Evolutionary conservation across 2,329 filamentous ascomycete species (phyloP).

Genomic region (Fusarium coicis): DNA sequence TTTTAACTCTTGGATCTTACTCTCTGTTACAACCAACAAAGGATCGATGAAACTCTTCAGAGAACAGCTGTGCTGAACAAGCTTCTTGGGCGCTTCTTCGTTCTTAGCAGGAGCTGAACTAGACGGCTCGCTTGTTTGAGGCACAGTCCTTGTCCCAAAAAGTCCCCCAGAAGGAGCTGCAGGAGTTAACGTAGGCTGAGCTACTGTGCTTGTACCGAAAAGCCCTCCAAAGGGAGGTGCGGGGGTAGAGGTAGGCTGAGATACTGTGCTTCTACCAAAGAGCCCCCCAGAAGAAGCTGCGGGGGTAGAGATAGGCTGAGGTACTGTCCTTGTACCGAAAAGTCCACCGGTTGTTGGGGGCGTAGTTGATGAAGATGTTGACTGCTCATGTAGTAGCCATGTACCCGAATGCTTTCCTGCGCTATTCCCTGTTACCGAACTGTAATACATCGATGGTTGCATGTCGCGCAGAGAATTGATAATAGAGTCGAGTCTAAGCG

Average conservation of each 20-base stretch:
- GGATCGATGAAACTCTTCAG: not conserved
- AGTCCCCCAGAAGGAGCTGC: rapidly evolving
- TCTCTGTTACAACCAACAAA: not conserved
- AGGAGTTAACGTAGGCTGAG: rapidly evolving
- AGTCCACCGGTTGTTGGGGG: not conserved
- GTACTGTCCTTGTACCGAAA: too few relatives aligned
- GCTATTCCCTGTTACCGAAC: not conserved
- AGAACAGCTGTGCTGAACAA: not conserved
- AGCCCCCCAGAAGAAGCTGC: not conserved
- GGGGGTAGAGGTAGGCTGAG: too few relatives aligned
- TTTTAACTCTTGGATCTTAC: not conserved
- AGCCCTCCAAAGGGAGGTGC: too few relatives aligned
- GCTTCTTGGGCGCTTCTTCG: not conserved
- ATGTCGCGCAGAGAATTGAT: not conserved
- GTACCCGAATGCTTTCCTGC: not conserved
- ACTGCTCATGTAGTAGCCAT: not conserved
- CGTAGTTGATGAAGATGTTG: not conserved
- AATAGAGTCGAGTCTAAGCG: not conserved
- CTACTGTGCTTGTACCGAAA: not conserved
- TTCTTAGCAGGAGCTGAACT: too few relatives aligned
- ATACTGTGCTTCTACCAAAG: too few relatives aligned
- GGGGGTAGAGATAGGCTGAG: too few relatives aligned
- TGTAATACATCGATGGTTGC: not conserved
- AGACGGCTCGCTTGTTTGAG: not conserved
- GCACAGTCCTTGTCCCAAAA: rapidly evolving